Percentiles rank a stretch among this genome's conserved stretches.
Conservation (phyloP, 208 protist species). For the Novymonas esmeraldas region DNA sequence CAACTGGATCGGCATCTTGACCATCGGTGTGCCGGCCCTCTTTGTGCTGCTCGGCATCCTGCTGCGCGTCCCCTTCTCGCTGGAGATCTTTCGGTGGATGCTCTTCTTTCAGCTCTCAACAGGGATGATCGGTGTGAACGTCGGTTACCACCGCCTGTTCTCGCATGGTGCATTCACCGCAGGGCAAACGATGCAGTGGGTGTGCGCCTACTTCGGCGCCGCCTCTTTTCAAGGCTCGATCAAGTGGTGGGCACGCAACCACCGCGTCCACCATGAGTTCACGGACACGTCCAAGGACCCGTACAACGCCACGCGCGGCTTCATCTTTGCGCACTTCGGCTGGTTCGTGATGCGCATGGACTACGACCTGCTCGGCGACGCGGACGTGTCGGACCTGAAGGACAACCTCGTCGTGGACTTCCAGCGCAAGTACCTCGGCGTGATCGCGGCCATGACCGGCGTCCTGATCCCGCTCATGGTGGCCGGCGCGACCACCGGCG, state of each 20-base stretch:
- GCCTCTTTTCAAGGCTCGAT: slow-evolving; percentile 85
- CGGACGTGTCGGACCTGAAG: slow-evolving; percentile 76
- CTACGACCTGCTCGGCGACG: slow-evolving; percentile 63
- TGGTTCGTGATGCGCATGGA: slow-evolving; percentile 92
- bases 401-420: slow-evolving; percentile 67
- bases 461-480: slow-evolving; percentile 72
- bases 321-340: slow-evolving; percentile 86
- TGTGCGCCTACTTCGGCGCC: slow-evolving; percentile 66
- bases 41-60: slow-evolving; percentile 22
- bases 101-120: slow-evolving; percentile 61
- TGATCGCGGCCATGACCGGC: slow-evolving; percentile 68
- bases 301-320: slow-evolving; percentile 84
- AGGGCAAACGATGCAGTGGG: slow-evolving; percentile 44
- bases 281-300: slow-evolving; percentile 87
- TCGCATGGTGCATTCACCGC: slow-evolving; percentile 77
- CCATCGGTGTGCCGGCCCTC: slow-evolving; percentile 28
- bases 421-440: slow-evolving; percentile 80
- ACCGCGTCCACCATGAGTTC: slow-evolving; percentile 88
- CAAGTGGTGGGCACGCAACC: slow-evolving; percentile 87
- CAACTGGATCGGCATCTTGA: slow-evolving; percentile 46
- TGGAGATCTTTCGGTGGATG: slow-evolving; percentile 11
- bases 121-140: slow-evolving; percentile 81
- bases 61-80: slow-evolving; percentile 22
- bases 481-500: slow-evolving; percentile 67
- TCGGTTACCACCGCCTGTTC: slow-evolving; percentile 87